Evolutionary conservation across 371 early-diverging fungal genomes (phyloP).

Genomic region (Syncephalastrum contaminatum): DNA sequence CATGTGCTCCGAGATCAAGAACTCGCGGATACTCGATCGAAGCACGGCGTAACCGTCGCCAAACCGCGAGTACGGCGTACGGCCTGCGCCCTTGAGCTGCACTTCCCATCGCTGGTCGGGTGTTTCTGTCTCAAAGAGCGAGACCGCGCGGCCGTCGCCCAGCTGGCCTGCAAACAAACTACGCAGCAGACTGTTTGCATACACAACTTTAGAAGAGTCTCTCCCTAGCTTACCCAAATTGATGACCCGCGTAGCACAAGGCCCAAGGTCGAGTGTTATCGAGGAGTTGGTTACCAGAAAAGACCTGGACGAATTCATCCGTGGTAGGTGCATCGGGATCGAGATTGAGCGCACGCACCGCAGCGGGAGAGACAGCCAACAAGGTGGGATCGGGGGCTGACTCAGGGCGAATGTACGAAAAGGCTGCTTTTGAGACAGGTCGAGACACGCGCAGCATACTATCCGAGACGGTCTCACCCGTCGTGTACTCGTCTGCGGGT

Average conservation of each 20-base stretch:
- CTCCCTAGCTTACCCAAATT: constrained; percentile 65
- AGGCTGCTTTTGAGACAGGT: constrained; percentile 62
- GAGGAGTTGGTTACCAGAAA: constrained; percentile 43
- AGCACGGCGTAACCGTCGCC: constrained; percentile 89
- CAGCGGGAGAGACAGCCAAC: constrained; percentile 39
- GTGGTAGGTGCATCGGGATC: constrained; percentile 28
- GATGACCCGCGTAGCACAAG: constrained; percentile 86
- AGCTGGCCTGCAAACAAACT: constrained; percentile 67
- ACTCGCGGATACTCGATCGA: constrained; percentile 83
- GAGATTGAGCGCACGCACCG: constrained; percentile 38
- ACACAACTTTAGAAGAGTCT: too few relatives aligned
- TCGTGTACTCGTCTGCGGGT: constrained; percentile 31
- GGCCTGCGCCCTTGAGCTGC: constrained; percentile 86
- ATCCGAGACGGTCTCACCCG: constrained; percentile 15
- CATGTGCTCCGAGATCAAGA: constrained; percentile 78
- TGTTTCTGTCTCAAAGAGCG: constrained; percentile 59
- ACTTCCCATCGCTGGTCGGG: constrained; percentile 65
- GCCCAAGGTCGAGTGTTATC: constrained; percentile 76
- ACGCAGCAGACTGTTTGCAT: not conserved
- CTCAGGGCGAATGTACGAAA: constrained; percentile 61
- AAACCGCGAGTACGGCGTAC: constrained; percentile 85
- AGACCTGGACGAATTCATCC: constrained; percentile 32
- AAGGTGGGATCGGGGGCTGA: constrained; percentile 43
- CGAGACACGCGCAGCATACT: constrained; percentile 40
- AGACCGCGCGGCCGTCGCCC: constrained; percentile 89